These are phyloP conservation scores for Fusarium falciforme DNA, from an alignment of 2,329 filamentous ascomycete genomes.

Conservation along the genomic window DNA sequence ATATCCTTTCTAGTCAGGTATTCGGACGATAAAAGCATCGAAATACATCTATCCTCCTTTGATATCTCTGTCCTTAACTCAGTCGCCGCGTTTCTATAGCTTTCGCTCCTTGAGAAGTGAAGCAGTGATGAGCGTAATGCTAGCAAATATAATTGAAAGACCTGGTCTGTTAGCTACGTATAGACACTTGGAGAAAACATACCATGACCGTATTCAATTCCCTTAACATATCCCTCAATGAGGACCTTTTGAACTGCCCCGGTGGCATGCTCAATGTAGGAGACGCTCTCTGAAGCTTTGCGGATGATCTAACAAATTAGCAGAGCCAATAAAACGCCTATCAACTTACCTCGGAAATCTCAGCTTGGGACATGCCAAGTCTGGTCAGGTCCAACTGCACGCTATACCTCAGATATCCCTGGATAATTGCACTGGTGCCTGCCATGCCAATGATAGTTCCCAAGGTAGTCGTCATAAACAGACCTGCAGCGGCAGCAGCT, in stretches of 20 bases:
- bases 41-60: too few species aligned
- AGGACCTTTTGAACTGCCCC: constrained; percentile 13
- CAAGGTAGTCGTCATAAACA: constrained; percentile 53
- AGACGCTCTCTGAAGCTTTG: constrained; percentile 34
- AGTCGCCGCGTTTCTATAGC: neutral
- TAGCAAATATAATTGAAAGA: neutral
- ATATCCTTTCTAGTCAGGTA: constrained; percentile 18
- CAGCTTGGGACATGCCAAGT: constrained; percentile 18
- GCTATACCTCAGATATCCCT: constrained; percentile 12
- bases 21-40: too few species aligned
- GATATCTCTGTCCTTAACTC: too few species aligned
- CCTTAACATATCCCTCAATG: constrained; percentile 26
- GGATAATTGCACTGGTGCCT: constrained; percentile 50
- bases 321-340: neutral
- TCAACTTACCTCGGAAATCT: constrained; percentile 21
- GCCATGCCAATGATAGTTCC: constrained; percentile 54
- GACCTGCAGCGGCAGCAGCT: constrained; percentile 54
- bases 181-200: neutral
- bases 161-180: neutral
- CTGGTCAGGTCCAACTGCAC: constrained; percentile 14
- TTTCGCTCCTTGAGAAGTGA: constrained; percentile 5
- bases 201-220: constrained; percentile 36
- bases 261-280: constrained; percentile 30
- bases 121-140: neutral
- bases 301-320: constrained; percentile 23